These are phyloP conservation scores for Neonectria hederae DNA, from an alignment of 2,329 filamentous ascomycete species.

Conservation along the genomic window DNA sequence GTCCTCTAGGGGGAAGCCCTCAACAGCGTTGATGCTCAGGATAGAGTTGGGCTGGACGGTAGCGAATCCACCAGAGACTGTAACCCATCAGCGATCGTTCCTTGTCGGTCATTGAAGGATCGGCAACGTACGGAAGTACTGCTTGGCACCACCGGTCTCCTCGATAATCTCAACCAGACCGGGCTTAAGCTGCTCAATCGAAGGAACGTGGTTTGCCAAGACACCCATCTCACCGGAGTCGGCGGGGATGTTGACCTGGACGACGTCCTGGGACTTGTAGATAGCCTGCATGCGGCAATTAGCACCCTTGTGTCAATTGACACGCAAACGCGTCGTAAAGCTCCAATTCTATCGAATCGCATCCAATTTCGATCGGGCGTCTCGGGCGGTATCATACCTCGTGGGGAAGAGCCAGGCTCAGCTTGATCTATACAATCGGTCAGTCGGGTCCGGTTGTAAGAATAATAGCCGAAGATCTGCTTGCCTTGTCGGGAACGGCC, in stretches of 20 bases:
- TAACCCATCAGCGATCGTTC: slow-evolving; percentile 33
- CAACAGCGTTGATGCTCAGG: slow-evolving; percentile 98
- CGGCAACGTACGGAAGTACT: slow-evolving; percentile 90
- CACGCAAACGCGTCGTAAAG: slow-evolving; percentile 30
- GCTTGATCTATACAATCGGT: slow-evolving; percentile 76
- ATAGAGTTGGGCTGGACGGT: slow-evolving; percentile 94
- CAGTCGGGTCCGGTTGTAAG: slow-evolving; percentile 38
- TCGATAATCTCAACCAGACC: slow-evolving; percentile 95
- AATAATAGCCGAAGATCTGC: slow-evolving; percentile 43
- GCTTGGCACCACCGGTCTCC: slow-evolving; percentile 89
- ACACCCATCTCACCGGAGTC: slow-evolving; percentile 99
- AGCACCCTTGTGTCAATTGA: slow-evolving; percentile 49
- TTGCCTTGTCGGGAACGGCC: slow-evolving; percentile 82
- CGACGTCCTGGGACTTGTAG: slow-evolving; percentile 74
- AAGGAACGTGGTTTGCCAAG: slow-evolving; percentile 97
- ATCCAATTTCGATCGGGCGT: slow-evolving; percentile 31
- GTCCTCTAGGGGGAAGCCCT: slow-evolving; percentile 93
- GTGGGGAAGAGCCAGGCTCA: slow-evolving; percentile 96
- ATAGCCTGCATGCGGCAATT: slow-evolving; percentile 71
- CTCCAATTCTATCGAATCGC: slow-evolving; percentile 44
- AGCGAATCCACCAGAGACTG: slow-evolving; percentile 96
- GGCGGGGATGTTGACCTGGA: slow-evolving; percentile 98
- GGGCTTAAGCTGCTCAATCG: slow-evolving; percentile 98
- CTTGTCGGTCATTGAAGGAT: slow-evolving; percentile 11
- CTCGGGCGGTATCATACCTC: slow-evolving; percentile 74